Evolutionary conservation across 2,329 filamentous ascomycete genomes (phyloP), one percentile per base, ranked within the genome.

Genomic region (Monosporascus sp.): DNA sequence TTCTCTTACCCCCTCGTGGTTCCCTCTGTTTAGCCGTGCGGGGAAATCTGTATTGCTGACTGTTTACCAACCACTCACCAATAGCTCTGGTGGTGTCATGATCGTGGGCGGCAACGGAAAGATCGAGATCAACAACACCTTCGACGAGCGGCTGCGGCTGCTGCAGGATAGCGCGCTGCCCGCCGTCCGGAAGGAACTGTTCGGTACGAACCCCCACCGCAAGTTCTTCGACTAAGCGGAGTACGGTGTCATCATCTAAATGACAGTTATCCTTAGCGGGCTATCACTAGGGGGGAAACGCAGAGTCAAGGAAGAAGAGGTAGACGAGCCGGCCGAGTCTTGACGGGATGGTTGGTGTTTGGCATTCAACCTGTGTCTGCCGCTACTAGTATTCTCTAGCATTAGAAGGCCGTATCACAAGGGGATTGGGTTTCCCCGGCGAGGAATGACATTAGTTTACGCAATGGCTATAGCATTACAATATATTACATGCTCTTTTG

Each of bases 51-150:
- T 35, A 5, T 35, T 49, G 25, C 55, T 58, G 17, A 58, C 52
- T 18, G 31, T 14, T 5, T 35, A 35, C 31, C 9, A 35, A 35
- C 31, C 31, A 5, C 31, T 11, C 31, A 14, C 11, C 5, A 35
- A 56, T 62, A 97, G 94, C 65, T 81, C 91, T 55, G 94, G 94
- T 55, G 94, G 94, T 64, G 80, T 96, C 53, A 71, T 82, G 54
- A 84, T 99, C 60, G 74, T 96, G 52, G 90, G 92, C 59, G 87
- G 88, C 61, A 80, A 80, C 60, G 94, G 94, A 70, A 97, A 93
- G 81, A 97, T 99, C 70, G 91, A 96, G 66, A 93, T 99, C 72
- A 92, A 97, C 82, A 97, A 99, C 79, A 97, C 94, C 52, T 89
- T 97, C 63, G 94, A 97, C 70, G 89, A 96, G 69, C 86, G 94